A percentile compares a stretch with the other conserved stretches of the same genome.
Evolutionary conservation across 345 rosid genomes (phyloP).

Genomic region (Leavenworthia alabamica): DNA sequence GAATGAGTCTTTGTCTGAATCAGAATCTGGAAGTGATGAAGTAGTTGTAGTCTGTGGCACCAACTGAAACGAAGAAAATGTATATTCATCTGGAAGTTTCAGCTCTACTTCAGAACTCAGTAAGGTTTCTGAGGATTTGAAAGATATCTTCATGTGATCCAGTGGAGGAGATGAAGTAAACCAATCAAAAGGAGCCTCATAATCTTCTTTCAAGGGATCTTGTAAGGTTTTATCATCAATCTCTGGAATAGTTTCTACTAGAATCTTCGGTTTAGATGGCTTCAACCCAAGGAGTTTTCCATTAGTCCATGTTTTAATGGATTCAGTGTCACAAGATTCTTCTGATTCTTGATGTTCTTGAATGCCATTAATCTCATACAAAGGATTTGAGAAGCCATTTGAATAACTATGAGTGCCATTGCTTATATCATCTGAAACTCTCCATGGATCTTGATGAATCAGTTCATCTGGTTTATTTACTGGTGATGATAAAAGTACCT

Average conservation of each 20-base stretch:
- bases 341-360: conserved; percentile 29
- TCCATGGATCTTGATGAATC: conserved; percentile 28
- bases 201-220: conserved; percentile 26
- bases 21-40: conserved; percentile 38
- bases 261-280: conserved; percentile 70
- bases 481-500: conserved; percentile 17
- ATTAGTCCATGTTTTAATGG: conserved; percentile 70
- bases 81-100: conserved; percentile 60
- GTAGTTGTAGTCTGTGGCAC: conserved; percentile 52
- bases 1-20: conserved; percentile 85
- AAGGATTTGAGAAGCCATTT: conserved; percentile 28
- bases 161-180: conserved; percentile 81
- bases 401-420: conserved; percentile 23
- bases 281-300: conserved; percentile 73
- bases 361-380: conserved; percentile 13
- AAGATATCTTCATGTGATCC: conserved; percentile 89
- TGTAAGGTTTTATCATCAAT: not conserved
- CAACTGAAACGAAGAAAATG: conserved; percentile 81
- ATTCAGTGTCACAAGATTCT: conserved; percentile 20
- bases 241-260: conserved; percentile 26
- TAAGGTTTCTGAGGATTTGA: conserved; percentile 52
- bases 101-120: conserved; percentile 58
- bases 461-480: conserved; percentile 27
- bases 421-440: conserved; percentile 27
- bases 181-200: conserved; percentile 37